phyloP scores from a whole-genome alignment of 768 basidiomycete species.

The Panaeolus papilionaceus region DNA sequence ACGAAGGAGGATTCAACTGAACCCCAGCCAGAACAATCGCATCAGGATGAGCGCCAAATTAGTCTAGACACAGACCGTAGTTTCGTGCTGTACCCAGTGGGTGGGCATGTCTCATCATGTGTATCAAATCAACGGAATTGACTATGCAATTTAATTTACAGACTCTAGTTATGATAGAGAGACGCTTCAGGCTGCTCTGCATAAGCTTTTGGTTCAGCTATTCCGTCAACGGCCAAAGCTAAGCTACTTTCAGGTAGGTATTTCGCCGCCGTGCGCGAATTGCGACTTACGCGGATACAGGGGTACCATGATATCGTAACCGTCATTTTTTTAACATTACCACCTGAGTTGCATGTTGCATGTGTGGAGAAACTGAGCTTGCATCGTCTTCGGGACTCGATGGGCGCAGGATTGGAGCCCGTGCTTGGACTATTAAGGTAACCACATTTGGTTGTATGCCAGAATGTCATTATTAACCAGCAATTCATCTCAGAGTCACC shows the following conservation, averaged over 20 bases:
- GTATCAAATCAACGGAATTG: not conserved
- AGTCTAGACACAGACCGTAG: conserved; percentile 89
- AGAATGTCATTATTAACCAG: conserved; percentile 3
- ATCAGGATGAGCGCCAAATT: conserved; percentile 88
- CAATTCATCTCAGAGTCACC: conserved; percentile 56
- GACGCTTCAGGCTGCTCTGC: conserved; percentile 66
- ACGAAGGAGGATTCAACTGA: conserved; percentile 18
- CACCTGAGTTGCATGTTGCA: conserved; percentile 57
- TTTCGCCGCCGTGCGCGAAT: not conserved
- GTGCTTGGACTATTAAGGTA: conserved; percentile 82
- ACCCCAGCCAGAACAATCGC: conserved; percentile 33
- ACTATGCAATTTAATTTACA: conserved; percentile 21
- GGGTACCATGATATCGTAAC: conserved; percentile 95
- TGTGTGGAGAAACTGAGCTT: conserved; percentile 79
- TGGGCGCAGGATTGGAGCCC: conserved; percentile 86
- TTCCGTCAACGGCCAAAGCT: conserved; percentile 77
- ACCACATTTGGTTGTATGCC: conserved; percentile 9
- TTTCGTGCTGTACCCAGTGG: conserved; percentile 92
- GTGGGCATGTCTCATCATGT: conserved; percentile 43
- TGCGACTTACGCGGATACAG: conserved; percentile 58
- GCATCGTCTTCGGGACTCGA: conserved; percentile 84
- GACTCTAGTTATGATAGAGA: conserved; percentile 47
- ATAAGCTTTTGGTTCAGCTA: conserved; percentile 74
- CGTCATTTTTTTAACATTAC: conserved; percentile 80
- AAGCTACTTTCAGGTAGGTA: conserved; percentile 80